phyloP scores from a whole-genome alignment of 805 yeast species.

The Lipomyces starkeyi region DNA sequence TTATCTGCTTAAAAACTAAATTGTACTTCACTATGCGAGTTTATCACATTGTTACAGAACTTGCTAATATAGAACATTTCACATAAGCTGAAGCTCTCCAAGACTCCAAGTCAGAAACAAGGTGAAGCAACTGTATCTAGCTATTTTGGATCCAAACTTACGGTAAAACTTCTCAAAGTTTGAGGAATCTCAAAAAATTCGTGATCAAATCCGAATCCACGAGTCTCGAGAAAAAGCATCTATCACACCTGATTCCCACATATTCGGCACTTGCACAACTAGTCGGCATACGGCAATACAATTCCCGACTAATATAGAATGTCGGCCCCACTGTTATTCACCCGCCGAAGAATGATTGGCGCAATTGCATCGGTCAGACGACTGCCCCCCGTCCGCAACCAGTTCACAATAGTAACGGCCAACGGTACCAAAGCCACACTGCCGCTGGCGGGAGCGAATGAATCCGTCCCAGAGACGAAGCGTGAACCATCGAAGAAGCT shows the following conservation, averaged over 20 bases:
- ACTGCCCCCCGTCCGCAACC: neutral
- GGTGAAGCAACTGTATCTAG: too few species aligned
- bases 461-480: neutral
- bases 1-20: neutral
- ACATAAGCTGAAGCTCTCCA: neutral
- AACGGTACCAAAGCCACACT: neutral
- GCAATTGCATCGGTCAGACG: neutral
- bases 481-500: neutral
- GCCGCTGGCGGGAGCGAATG: neutral
- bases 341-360: neutral
- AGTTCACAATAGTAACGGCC: neutral
- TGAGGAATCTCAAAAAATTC: neutral
- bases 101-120: neutral
- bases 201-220: neutral
- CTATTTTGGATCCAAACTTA: neutral
- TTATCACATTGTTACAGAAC: neutral
- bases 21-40: neutral
- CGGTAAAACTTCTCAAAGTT: neutral
- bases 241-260: neutral
- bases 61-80: neutral
- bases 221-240: neutral
- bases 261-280: neutral
- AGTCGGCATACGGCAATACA: neutral
- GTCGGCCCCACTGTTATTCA: slow-evolving; percentile 3
- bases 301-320: neutral